A percentile compares a stretch with the other conserved stretches of the same genome.
Evolutionary conservation across 805 yeast species (phyloP).

Genomic region (Zygotorulaspora danielsina): DNA sequence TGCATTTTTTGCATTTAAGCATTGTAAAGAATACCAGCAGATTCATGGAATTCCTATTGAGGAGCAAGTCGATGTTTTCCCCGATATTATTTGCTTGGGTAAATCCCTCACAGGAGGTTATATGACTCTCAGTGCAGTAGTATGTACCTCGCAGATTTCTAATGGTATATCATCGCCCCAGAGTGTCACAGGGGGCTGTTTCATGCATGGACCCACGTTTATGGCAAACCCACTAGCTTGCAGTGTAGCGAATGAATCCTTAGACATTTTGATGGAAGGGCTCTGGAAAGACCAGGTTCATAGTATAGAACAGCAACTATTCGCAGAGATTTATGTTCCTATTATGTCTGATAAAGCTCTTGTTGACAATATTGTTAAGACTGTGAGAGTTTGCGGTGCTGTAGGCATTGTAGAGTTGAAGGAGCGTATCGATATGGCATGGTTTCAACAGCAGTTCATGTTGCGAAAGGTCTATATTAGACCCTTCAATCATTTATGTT

Average conservation of each 20-base stretch:
- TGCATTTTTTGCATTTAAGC: slow-evolving; percentile 37
- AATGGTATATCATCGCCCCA: slow-evolving; percentile 18
- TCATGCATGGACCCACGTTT: slow-evolving; percentile 34
- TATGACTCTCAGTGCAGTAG: slow-evolving; percentile 25
- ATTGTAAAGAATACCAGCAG: slow-evolving; percentile 22
- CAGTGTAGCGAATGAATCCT: slow-evolving; percentile 22
- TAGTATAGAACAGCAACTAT: slow-evolving; percentile 20
- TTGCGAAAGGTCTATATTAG: slow-evolving; percentile 22
- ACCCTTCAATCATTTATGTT: slow-evolving; percentile 25
- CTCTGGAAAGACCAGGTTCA: slow-evolving; percentile 22
- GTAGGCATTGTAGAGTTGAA: slow-evolving; percentile 25
- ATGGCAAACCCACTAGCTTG: slow-evolving; percentile 32
- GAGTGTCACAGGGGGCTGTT: slow-evolving; percentile 22
- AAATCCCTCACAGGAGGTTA: slow-evolving; percentile 32
- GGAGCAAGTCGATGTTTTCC: slow-evolving; percentile 19
- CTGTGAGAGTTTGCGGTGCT: slow-evolving; percentile 24
- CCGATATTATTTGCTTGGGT: slow-evolving; percentile 29
- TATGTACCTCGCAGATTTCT: slow-evolving; percentile 18
- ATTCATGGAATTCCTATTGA: slow-evolving; percentile 8
- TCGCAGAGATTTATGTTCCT: slow-evolving; percentile 17
- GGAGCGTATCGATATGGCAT: slow-evolving; percentile 17
- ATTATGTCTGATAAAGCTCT: slow-evolving; percentile 6
- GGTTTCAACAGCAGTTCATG: slow-evolving; percentile 23
- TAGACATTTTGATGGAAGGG: slow-evolving; percentile 25
- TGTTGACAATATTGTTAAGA: slow-evolving; percentile 14